Conservation (phyloP, 163 green algal species). For the Scenedesmus sp. region DNA sequence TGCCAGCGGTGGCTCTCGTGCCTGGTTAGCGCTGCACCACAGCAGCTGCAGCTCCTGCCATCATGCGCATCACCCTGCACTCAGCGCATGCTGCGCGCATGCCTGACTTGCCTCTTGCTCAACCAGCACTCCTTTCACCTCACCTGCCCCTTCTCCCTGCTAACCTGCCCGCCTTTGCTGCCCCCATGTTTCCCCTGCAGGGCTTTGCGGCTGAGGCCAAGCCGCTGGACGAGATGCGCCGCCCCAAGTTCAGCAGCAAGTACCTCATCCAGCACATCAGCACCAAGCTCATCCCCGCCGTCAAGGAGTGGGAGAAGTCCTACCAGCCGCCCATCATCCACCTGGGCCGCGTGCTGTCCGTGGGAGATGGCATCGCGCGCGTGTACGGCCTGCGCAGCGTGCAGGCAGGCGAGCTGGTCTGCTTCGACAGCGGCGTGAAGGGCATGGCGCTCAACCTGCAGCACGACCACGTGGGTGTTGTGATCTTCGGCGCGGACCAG, state of each 20-base stretch:
- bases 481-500: constrained; percentile 90
- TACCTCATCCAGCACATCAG: constrained; percentile 79
- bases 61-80: neutral
- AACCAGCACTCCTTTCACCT: neutral
- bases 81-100: neutral
- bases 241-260: constrained; percentile 78
- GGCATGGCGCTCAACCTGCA: constrained; percentile 96
- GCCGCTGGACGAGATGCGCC: constrained; percentile 68
- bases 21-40: neutral
- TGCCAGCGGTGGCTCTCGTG: neutral
- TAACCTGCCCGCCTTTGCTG: neutral
- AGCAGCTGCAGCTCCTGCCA: neutral
- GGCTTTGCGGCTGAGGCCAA: constrained; percentile 65
- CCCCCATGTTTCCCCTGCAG: neutral
- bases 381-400: constrained; percentile 92
- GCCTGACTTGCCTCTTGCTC: neutral
- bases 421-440: constrained; percentile 90
- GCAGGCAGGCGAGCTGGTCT: constrained; percentile 93
- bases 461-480: constrained; percentile 93
- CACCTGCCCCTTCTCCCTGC: neutral
- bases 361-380: constrained; percentile 94
- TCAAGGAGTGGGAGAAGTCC: constrained; percentile 76
- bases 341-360: constrained; percentile 86
- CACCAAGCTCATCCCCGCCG: constrained; percentile 71
- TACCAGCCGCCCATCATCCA: constrained; percentile 79